Evolutionary conservation across 768 basidiomycete species (phyloP).

Genomic region (Kwoniella botswanensis): DNA sequence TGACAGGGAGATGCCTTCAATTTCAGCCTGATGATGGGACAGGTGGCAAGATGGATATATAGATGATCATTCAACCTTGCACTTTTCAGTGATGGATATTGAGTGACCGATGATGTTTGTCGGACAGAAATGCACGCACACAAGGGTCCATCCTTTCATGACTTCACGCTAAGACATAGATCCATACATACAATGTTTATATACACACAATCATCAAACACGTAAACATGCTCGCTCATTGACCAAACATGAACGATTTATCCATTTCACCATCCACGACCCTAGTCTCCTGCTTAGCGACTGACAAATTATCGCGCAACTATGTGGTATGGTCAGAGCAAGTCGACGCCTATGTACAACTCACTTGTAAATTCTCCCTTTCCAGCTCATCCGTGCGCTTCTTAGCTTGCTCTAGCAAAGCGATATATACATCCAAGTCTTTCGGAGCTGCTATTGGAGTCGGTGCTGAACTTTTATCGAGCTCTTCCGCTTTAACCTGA

Average conservation of each 20-base stretch:
- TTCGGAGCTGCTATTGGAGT: background rate
- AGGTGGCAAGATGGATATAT: background rate
- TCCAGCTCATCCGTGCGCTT: slow-evolving; percentile 26
- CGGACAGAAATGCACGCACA: background rate
- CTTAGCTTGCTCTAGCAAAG: slow-evolving; percentile 31
- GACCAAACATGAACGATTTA: slow-evolving; percentile 2
- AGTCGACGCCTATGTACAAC: background rate
- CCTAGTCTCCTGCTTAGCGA: background rate
- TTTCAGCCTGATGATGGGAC: background rate
- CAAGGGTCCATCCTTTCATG: slow-evolving; percentile 14
- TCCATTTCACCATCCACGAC: slow-evolving; percentile 3
- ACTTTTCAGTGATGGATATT: background rate
- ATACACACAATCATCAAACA: slow-evolving; percentile 4
- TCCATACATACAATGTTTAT: background rate
- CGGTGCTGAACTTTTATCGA: background rate
- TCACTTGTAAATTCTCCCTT: slow-evolving; percentile 40
- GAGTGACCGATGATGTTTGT: background rate
- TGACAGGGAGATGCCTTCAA: background rate
- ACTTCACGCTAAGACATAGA: background rate
- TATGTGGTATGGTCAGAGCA: background rate
- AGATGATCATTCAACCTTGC: background rate
- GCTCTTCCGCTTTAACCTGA: slow-evolving; percentile 5
- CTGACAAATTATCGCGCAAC: slow-evolving; percentile 9
- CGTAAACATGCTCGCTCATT: background rate
- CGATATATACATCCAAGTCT: slow-evolving; percentile 16